These are phyloP conservation scores for Alnus rubra DNA, from an alignment of 306 rosid genomes.

Conservation along the genomic window DNA sequence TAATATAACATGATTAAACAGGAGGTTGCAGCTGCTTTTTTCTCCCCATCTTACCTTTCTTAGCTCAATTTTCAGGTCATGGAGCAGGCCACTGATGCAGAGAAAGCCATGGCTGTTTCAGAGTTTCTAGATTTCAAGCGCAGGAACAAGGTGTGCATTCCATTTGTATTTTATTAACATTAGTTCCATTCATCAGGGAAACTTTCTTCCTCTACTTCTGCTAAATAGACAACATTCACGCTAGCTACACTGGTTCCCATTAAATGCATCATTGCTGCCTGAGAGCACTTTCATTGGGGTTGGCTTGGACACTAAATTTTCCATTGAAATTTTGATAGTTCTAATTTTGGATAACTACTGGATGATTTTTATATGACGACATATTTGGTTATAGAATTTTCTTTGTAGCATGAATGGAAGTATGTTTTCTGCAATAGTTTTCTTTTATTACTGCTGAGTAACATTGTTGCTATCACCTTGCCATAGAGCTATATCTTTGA, in stretches of 20 bases:
- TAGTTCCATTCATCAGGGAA: slow-evolving; percentile 8
- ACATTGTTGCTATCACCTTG: neutral
- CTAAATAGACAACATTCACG: neutral
- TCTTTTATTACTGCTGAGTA: neutral
- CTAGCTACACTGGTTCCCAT: neutral
- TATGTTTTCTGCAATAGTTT: neutral
- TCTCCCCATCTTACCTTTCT: slow-evolving; percentile 25
- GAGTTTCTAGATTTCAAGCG: slow-evolving; percentile 96
- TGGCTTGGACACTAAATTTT: slow-evolving; percentile 10
- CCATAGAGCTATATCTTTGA: neutral
- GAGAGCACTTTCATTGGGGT: slow-evolving; percentile 24
- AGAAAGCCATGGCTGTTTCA: slow-evolving; percentile 79
- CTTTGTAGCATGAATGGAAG: neutral
- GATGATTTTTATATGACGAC: neutral
- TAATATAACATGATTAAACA: slow-evolving; percentile 19
- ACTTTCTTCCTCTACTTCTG: neutral
- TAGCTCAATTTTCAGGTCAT: slow-evolving; percentile 71
- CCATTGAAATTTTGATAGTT: neutral
- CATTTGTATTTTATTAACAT: slow-evolving; percentile 13
- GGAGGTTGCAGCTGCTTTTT: slow-evolving; percentile 22
- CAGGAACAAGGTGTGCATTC: slow-evolving; percentile 74
- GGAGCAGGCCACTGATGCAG: slow-evolving; percentile 94
- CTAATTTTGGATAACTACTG: neutral
- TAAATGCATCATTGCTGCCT: neutral
- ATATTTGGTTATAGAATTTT: neutral